phyloP scores from a whole-genome alignment of 768 basidiomycete species.

The Myochromella boudieri region DNA sequence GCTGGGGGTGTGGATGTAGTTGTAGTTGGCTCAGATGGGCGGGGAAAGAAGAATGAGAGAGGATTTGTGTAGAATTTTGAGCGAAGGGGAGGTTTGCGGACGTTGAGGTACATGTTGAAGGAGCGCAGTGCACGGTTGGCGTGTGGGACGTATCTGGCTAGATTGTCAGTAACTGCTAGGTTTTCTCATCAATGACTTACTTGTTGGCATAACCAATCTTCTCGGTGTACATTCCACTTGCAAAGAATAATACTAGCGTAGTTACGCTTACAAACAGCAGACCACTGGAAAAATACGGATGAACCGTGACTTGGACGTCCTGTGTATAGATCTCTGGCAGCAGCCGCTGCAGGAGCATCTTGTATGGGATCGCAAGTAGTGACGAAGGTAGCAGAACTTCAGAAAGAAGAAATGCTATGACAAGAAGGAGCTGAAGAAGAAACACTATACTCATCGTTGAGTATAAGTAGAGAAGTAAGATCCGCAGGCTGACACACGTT shows the following conservation, averaged over 20 bases:
- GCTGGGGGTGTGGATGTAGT: constrained; percentile 22
- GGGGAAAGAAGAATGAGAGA: constrained; percentile 58
- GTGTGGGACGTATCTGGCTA: constrained; percentile 87
- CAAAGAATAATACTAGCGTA: constrained; percentile 92
- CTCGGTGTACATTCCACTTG: constrained; percentile 93
- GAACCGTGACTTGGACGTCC: constrained; percentile 45
- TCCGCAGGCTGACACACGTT: constrained; percentile 49
- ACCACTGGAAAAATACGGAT: constrained; percentile 77
- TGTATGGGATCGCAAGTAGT: constrained; percentile 65
- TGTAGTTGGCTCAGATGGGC: constrained; percentile 29
- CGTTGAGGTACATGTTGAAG: constrained; percentile 97
- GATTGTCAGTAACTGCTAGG: neutral
- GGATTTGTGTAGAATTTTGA: constrained; percentile 58
- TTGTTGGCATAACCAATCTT: constrained; percentile 96
- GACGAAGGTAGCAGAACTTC: constrained; percentile 74
- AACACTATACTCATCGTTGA: constrained; percentile 58
- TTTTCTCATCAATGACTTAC: constrained; percentile 43
- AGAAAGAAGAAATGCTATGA: constrained; percentile 69
- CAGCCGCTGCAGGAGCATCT: constrained; percentile 42
- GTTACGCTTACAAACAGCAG: constrained; percentile 86
- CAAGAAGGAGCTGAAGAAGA: constrained; percentile 62
- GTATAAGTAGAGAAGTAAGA: neutral
- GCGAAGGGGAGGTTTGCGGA: constrained; percentile 74
- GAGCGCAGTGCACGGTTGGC: constrained; percentile 89
- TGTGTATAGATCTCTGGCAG: constrained; percentile 52